These are phyloP conservation scores for Przewalskia tangutica DNA, from an alignment of 257 asterid species.

Conservation along the genomic window DNA sequence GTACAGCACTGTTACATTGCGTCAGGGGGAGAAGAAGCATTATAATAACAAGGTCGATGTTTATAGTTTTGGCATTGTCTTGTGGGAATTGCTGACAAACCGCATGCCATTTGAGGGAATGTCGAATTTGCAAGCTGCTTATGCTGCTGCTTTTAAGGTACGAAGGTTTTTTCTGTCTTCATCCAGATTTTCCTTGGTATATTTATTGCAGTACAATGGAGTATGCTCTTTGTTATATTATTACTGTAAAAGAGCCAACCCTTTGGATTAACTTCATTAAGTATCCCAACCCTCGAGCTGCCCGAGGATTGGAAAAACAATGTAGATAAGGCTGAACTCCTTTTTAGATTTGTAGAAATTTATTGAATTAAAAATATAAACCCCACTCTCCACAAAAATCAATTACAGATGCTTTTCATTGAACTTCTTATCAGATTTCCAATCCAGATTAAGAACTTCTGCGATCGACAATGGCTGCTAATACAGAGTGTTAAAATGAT, in stretches of 20 bases:
- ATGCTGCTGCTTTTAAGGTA: slow-evolving; percentile 99
- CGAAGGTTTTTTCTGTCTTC: background rate
- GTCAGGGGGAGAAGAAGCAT: slow-evolving; percentile 97
- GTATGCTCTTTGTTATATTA: background rate
- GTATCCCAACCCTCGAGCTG: background rate
- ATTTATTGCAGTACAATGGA: background rate
- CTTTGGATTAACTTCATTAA: too few species aligned
- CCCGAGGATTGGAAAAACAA: background rate
- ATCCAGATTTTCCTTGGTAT: background rate
- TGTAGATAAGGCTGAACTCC: background rate
- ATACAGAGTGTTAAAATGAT: background rate
- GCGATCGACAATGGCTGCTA: background rate
- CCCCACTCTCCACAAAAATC: too few species aligned
- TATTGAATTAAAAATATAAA: too few species aligned
- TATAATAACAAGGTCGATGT: slow-evolving; percentile 92
- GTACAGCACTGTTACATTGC: slow-evolving; percentile 94
- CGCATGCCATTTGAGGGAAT: slow-evolving; percentile 98
- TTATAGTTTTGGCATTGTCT: slow-evolving; percentile 89
- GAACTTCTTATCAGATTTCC: background rate
- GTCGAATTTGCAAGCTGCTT: slow-evolving; percentile 98
- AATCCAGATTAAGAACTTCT: background rate
- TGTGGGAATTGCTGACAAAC: slow-evolving; percentile 81
- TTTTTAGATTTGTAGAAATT: too few species aligned
- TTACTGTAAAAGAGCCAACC: background rate
- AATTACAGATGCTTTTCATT: too few species aligned